Base-by-base conservation (phyloP, 176 grass and related monocot species). In the Pontederia crassipes region DNA sequence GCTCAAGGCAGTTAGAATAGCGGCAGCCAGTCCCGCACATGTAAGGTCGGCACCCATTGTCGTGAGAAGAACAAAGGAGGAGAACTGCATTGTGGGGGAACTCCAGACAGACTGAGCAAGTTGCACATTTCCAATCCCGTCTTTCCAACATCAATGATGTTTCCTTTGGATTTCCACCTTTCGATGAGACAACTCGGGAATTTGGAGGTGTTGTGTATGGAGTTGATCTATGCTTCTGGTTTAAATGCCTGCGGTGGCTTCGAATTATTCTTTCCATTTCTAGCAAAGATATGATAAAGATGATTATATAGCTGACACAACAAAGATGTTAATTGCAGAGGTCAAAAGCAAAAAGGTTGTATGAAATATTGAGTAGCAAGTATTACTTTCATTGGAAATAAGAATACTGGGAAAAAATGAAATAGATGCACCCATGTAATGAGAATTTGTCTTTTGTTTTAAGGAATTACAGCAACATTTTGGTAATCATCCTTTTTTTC, bases 61-160 rank as follows among this genome's bases (percentile, higher is more conserved):
- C 57, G 12, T 59, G 57, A 59, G 57, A 59, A 32, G 57, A 59
- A 20, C 57, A 59, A 28, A 59, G 57, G 57, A 59, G 57, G 57
- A 59, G 57, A 29, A 59, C 57, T 7, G 57, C 57, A 59, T 59
- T 59, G 57, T 59, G 57, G 8, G 57, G 57, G 28, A 59, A 59
- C 12, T 59, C 57, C 57, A 59, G 9, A 13, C 57, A 59, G 10
- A 59, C 57, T 29, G 57, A 26, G 26, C 57, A 59, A 11, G 24
- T 59, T 29, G 57, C 57, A 59, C 57, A 26, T 29, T 59, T 59
- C 57, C 57, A 59, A 59, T 59, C 24, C 26, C 12, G 29, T 59
- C 28, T 29, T 13, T 59, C 57, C 57, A 59, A 32, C 11, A 26
- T 4, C 12, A 40, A 59, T 26, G 28, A 59, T 40, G 57, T n/a